Conservation (phyloP, 75 land plant genomes). For the Ceratopteris richardii region DNA sequence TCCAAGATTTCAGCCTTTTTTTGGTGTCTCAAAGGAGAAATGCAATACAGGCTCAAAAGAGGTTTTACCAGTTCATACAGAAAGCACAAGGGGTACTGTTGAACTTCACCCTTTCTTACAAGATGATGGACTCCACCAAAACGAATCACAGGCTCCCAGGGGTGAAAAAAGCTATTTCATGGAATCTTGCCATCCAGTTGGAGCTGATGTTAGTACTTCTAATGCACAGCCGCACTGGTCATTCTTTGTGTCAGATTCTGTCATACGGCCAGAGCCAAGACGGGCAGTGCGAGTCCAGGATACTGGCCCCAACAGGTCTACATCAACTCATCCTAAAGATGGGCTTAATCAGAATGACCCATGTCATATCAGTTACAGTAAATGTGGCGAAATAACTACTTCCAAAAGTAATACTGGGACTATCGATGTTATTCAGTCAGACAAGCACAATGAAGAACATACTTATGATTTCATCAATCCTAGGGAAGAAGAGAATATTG, state of each 20-base stretch:
- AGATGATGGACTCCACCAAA: background rate
- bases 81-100: background rate
- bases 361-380: no score
- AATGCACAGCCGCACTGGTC: no score
- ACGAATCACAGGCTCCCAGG: background rate
- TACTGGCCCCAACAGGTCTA: background rate
- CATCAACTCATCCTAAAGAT: background rate
- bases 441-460: background rate
- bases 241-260: no score
- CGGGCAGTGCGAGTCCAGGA: no score
- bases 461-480: background rate
- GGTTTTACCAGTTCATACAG: no score
- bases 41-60: no score
- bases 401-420: no score
- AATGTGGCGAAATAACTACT: no score
- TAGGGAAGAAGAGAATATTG: conserved; percentile 26
- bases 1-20: background rate
- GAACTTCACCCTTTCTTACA: conserved; percentile 3
- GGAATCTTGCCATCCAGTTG: background rate
- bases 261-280: no score
- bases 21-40: background rate
- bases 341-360: no score
- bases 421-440: no score
- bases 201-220: background rate
- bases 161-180: background rate